Evolutionary conservation across 306 rosid genomes (phyloP), one percentile per base, ranked within the genome.

Genomic region (Boehmeria nivea): DNA sequence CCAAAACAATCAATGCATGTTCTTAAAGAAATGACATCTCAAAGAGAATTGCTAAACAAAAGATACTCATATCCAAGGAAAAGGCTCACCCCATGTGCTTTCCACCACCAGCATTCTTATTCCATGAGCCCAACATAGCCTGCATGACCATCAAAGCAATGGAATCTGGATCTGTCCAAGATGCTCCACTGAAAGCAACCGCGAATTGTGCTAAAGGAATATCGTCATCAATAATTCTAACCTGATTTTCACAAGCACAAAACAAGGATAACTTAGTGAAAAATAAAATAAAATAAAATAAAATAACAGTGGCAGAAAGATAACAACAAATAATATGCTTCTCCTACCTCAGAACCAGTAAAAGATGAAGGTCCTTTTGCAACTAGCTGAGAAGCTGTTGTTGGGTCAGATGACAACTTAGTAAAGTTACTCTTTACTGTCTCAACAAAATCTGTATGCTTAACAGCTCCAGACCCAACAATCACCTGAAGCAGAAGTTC

Each of bases 91-190:
- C 94, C 96, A 88, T 83, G 75, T 93, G 99, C 68, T 93, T 87
- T 82, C 90, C 99, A 57, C 96, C 94, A 36, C 85, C 88, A 7
- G 89, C 84, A 40, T 68, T 67, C 70, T 93, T 93, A 65, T 81
- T 93, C 96, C 96, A 93, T 37, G 99, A 87, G 20, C 96, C 99
- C 75, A 93, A 51, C 96, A 93, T 81, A 23, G 96, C 94, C 42
- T 93, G 99, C 95, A 93, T 93, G 69, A 93, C 99, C 99, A 87
- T 93, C 57, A 93, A 72, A 34, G 96, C 60, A 71, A 87, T 73
- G 38, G 96, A 93, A 67, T 93, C 96, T 28, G 99, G 99, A 72
- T 93, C 99, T 40, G 87, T 87, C 99, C 99, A 87, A 21, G 95
- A 76, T 49, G 99, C 96, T 44, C 99, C 99, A 52, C 70, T 83